phyloP scores from a whole-genome alignment of 2,329 filamentous ascomycete genomes.

The Stemphylium vesicarium region DNA sequence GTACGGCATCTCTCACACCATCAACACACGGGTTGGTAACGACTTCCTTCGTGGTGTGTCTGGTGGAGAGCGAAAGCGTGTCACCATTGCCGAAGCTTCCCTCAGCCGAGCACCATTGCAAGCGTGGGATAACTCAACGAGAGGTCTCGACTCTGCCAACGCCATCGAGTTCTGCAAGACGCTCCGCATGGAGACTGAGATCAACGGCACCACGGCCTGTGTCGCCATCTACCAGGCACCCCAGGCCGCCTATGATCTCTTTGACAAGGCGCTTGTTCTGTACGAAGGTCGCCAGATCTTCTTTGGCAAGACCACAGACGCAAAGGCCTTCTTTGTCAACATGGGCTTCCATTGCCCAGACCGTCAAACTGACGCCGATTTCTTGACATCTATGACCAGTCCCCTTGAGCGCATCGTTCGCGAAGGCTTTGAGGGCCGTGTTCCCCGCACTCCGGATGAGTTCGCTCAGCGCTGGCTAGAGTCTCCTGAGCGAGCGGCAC shows the following conservation, averaged over 20 bases:
- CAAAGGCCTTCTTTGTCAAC: conserved; percentile 72
- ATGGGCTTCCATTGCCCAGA: conserved; percentile 75
- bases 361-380: conserved; percentile 76
- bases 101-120: conserved; percentile 68
- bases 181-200: conserved; percentile 69
- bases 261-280: conserved; percentile 72
- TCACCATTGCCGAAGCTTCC: conserved; percentile 80
- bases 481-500: conserved; percentile 56
- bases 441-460: conserved; percentile 58
- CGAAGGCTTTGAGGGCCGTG: conserved; percentile 53
- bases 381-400: conserved; percentile 75
- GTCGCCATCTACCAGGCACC: conserved; percentile 79
- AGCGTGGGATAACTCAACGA: conserved; percentile 80
- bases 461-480: conserved; percentile 61
- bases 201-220: conserved; percentile 68
- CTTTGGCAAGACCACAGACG: conserved; percentile 68
- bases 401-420: conserved; percentile 55
- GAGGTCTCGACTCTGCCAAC: conserved; percentile 77
- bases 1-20: conserved; percentile 75
- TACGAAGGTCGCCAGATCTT: conserved; percentile 74
- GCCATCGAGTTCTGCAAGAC: conserved; percentile 78
- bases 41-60: conserved; percentile 77
- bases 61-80: conserved; percentile 79
- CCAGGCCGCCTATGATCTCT: conserved; percentile 71
- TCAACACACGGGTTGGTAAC: conserved; percentile 76